These are phyloP conservation scores for Pleurozium schreberi DNA, from an alignment of 225 moss, liverwort and hornwort species.

Conservation along the genomic window DNA sequence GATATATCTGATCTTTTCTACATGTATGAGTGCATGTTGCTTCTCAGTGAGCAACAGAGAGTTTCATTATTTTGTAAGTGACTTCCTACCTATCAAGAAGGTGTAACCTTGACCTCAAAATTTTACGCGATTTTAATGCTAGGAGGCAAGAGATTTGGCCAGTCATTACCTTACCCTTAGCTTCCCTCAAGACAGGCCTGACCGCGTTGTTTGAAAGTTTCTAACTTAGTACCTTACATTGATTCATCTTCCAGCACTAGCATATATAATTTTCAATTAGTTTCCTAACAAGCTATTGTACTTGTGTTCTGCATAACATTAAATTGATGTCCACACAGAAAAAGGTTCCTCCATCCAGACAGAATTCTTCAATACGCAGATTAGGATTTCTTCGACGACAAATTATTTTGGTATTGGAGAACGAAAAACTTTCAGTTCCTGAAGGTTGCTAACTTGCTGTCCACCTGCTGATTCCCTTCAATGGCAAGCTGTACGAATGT, in stretches of 20 bases:
- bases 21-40: too few relatives aligned
- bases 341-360: neutral
- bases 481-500: neutral
- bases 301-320: neutral
- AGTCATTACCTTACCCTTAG: neutral
- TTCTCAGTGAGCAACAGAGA: too few relatives aligned
- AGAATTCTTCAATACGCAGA: neutral
- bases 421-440: neutral
- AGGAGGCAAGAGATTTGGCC: neutral
- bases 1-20: too few relatives aligned
- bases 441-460: neutral
- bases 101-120: neutral
- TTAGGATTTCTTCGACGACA: neutral
- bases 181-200: neutral
- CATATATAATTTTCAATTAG: neutral
- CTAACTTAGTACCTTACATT: neutral
- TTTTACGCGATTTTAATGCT: neutral
- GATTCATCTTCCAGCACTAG: neutral
- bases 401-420: neutral
- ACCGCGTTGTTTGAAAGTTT: neutral
- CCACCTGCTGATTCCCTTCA: neutral
- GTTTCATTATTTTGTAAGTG: neutral
- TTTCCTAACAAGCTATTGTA: neutral
- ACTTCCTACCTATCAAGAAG: neutral
- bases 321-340: neutral